Evolutionary conservation across 768 basidiomycete genomes (phyloP), one percentile per base, ranked within the genome.

Genomic region (Exsudoporus frostii): DNA sequence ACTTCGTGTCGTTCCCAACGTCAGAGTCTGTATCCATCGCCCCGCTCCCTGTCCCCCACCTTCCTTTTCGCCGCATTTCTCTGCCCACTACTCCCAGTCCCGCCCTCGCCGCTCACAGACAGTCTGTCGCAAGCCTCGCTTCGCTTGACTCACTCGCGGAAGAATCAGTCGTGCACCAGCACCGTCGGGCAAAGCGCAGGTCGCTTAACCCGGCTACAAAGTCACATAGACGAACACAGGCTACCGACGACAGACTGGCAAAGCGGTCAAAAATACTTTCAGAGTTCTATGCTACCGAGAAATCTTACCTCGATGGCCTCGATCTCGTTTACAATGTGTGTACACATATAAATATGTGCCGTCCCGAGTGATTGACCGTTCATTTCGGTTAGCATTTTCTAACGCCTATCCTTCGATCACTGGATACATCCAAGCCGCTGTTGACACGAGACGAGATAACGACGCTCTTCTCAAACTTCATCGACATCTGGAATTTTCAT

Each of bases 401-500:
- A 29, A 80, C 80, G 10, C 92, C 91, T 3, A 84, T 94, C 53
- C 84, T 93, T 57, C 74, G 74, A 19, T 86, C 92, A 6, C 73
- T 92, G 57, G 87, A 90, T 56, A 83, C 81, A 3, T 60, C 82
- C 5, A 75, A 80, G 24, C 85, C 89, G 3, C 69, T 93, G n/a
- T 76, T 93, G 45, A 76, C 83, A 53, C 82, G 88, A 51, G 69
- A 79, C 3, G 79, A 83, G 41, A 78, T 93, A 52, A 88, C 85
- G 1, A 77, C 83, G 13, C 75, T 92, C 33, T 94, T 94, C 69
- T 88, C 87, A 56, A 92, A 92, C 68, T 92, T 93, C 58, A 85
- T 92, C 64, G 91, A 93, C 69, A 92, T 94, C 32, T 92, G 88
- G 91, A 92, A 91, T 62, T 77, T 91, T 39, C 90, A 92, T 70